phyloP scores from a whole-genome alignment of 345 rosid genomes.

The Citrus glauca region DNA sequence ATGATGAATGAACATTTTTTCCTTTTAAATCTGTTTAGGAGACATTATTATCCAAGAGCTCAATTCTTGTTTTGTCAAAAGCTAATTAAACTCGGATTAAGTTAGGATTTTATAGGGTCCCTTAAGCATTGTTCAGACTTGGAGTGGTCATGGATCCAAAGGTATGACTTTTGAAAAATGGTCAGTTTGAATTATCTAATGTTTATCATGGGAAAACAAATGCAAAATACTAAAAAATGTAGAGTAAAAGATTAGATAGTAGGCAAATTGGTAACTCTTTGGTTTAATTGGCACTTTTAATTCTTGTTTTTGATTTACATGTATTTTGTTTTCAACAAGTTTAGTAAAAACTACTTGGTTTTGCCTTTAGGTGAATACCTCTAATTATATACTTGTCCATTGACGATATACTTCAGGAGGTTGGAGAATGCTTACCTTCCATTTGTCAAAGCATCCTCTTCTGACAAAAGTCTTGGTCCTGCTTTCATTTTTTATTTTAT shows the following conservation, averaged over 20 bases:
- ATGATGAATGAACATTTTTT: neutral
- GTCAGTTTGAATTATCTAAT: neutral
- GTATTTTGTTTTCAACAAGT: neutral
- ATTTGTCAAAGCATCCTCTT: neutral
- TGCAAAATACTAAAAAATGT: neutral
- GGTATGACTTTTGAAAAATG: neutral
- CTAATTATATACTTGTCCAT: neutral
- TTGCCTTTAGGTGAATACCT: neutral
- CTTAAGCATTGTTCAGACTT: neutral
- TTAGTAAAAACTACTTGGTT: neutral
- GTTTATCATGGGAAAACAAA: neutral
- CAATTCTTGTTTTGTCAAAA: neutral
- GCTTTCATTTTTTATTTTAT: neutral
- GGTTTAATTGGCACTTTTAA: neutral
- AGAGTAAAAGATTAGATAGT: neutral
- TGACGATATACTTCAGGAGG: neutral
- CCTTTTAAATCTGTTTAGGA: neutral
- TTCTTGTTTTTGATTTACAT: neutral
- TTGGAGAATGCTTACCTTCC: neutral
- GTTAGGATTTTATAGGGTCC: neutral
- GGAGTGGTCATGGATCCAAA: neutral
- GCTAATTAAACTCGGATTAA: neutral
- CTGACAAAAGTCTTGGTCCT: neutral
- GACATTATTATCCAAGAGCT: neutral
- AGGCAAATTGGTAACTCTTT: neutral